Conservation (phyloP, 805 yeast genomes). For the Priceomyces fermenticarens region DNA sequence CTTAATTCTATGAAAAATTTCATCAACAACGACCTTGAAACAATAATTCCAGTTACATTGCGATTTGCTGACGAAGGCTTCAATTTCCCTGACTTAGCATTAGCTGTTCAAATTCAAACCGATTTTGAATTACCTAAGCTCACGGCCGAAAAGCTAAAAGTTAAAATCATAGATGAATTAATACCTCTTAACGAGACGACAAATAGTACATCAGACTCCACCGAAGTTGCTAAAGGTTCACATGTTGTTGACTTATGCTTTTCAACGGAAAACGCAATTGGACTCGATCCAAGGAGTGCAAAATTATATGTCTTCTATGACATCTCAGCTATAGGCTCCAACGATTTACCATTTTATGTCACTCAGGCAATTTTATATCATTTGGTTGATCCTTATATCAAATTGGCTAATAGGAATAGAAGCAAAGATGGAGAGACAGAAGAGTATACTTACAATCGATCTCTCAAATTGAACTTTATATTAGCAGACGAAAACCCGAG, state of each 20-base stretch:
- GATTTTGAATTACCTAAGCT: constrained; percentile 16
- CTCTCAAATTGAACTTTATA: constrained; percentile 1
- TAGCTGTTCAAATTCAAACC: constrained; percentile 41
- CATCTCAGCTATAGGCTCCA: constrained; percentile 45
- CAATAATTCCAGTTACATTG: constrained; percentile 21
- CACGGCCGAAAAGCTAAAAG: constrained; percentile 7
- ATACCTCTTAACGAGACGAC: neutral
- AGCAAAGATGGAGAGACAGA: neutral
- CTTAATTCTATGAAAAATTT: constrained; percentile 2
- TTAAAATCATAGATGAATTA: constrained; percentile 14
- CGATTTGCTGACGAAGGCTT: constrained; percentile 40
- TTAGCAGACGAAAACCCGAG: neutral
- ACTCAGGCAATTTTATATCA: constrained; percentile 43
- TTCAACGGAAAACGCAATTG: constrained; percentile 42
- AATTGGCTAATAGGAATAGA: constrained; percentile 1
- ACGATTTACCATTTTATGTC: constrained; percentile 61
- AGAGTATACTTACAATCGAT: neutral
- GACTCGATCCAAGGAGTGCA: constrained; percentile 38
- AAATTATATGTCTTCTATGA: constrained; percentile 42
- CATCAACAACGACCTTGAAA: constrained; percentile 7
- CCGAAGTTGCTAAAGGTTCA: constrained; percentile 7
- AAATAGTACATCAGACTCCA: constrained; percentile 1
- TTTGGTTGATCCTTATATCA: constrained; percentile 27
- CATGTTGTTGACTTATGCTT: constrained; percentile 37
- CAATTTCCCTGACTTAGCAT: constrained; percentile 63